Percentiles rank a stretch among this genome's conserved stretches.
These are phyloP conservation scores for Russula brevipes DNA, from an alignment of 768 basidiomycete genomes.

Conservation along the genomic window DNA sequence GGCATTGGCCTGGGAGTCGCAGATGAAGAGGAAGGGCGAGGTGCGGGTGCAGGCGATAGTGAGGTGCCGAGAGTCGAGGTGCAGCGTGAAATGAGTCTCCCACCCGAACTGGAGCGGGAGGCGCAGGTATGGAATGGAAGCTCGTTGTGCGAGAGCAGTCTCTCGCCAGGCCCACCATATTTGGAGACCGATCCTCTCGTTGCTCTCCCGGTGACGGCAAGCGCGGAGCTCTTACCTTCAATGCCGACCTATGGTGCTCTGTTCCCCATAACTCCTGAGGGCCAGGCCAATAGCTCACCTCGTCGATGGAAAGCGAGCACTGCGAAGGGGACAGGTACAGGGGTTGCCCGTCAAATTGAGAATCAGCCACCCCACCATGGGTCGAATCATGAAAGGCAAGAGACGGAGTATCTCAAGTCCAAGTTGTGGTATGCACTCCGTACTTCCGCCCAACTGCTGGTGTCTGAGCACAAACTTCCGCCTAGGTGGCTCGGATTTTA, in stretches of 20 bases:
- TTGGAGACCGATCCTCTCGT: slow-evolving; percentile 24
- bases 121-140: slow-evolving; percentile 7
- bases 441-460: neutral
- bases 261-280: neutral
- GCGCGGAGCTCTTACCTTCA: neutral
- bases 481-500: slow-evolving; percentile 83
- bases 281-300: neutral
- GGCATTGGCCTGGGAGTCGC: slow-evolving; percentile 21
- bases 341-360: neutral
- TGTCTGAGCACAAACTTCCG: slow-evolving; percentile 1
- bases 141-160: neutral
- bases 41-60: neutral
- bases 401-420: slow-evolving; percentile 75
- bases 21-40: slow-evolving; percentile 6
- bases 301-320: neutral
- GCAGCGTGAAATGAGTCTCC: neutral
- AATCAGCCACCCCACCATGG: neutral
- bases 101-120: slow-evolving; percentile 20
- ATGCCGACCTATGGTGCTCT: slow-evolving; percentile 11
- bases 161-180: neutral
- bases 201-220: neutral
- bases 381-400: slow-evolving; percentile 40
- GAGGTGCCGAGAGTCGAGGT: neutral
- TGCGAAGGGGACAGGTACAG: neutral
- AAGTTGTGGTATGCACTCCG: slow-evolving; percentile 62